Percentiles rank a stretch among this genome's conserved stretches.
Conservation (phyloP, 2,329 filamentous ascomycete species). For the Colletotrichum lentis region DNA sequence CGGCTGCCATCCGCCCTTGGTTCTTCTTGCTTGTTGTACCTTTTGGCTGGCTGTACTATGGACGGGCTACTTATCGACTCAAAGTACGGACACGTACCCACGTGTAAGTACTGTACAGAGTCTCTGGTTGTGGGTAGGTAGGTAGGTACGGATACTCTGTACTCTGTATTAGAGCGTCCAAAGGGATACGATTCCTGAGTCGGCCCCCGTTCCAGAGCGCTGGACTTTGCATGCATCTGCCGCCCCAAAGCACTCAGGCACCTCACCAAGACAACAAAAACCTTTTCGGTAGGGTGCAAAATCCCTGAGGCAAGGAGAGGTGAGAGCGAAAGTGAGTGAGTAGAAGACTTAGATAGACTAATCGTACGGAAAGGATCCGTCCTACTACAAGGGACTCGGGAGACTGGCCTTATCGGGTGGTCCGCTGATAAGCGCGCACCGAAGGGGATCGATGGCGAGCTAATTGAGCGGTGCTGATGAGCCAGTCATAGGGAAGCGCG, state of each 20-base stretch:
- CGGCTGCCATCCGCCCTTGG: slow-evolving; percentile 2
- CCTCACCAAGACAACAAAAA: background rate
- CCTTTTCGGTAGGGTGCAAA: slow-evolving; percentile 18
- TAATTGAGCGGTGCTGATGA: background rate
- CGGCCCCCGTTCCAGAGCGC: background rate
- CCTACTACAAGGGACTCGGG: background rate
- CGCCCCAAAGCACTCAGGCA: background rate
- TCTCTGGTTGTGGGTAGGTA: too few species aligned
- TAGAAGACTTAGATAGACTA: too few species aligned
- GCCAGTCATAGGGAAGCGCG: background rate
- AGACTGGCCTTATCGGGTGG: slow-evolving; percentile 17
- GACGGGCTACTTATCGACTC: background rate
- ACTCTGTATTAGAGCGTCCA: background rate
- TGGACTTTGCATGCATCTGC: background rate
- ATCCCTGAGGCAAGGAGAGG: background rate
- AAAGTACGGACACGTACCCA: background rate
- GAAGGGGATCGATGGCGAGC: background rate
- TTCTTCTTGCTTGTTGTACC: background rate
- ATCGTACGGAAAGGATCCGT: background rate
- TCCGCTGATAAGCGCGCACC: slow-evolving; percentile 30
- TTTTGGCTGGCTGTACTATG: background rate
- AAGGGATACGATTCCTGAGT: slow-evolving; percentile 7
- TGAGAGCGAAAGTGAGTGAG: too few species aligned
- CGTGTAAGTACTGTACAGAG: too few species aligned
- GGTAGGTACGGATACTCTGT: too few species aligned